These are phyloP conservation scores for Posidonia oceanica DNA, from an alignment of 116 monocot genomes.

Conservation along the genomic window DNA sequence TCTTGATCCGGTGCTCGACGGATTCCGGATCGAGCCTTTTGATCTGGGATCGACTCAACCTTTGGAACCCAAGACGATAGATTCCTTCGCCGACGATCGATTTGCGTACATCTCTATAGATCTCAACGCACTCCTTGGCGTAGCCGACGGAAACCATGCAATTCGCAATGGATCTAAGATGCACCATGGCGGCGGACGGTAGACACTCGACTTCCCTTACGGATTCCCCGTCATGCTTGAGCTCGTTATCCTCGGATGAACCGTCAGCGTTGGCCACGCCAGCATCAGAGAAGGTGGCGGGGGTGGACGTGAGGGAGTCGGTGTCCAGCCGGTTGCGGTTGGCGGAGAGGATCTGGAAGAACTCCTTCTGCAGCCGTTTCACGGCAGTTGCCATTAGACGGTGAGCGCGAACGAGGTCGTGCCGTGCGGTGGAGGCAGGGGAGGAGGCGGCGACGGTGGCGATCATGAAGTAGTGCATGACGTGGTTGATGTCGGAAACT, in stretches of 20 bases:
- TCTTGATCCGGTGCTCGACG: conserved; percentile 29
- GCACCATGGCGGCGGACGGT: not conserved
- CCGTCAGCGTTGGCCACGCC: not conserved
- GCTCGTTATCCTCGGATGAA: not conserved
- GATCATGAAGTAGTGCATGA: conserved; percentile 17
- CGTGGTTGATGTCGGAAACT: conserved; percentile 20
- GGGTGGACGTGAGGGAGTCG: conserved; percentile 6
- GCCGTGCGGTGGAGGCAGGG: not conserved
- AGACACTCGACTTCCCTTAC: not conserved
- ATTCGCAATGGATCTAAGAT: conserved; percentile 33
- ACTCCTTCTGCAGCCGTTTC: conserved; percentile 26
- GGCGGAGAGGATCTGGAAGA: conserved; percentile 28
- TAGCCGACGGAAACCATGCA: conserved; percentile 61
- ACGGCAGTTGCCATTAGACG: conserved; percentile 20
- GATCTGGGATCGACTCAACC: conserved; percentile 14
- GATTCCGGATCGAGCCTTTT: conserved; percentile 41
- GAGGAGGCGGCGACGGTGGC: no score
- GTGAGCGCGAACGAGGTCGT: conserved; percentile 15
- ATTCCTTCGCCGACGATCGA: conserved; percentile 30
- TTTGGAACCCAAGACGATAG: not conserved
- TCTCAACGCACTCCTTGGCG: conserved; percentile 49
- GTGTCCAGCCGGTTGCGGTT: conserved; percentile 11
- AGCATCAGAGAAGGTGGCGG: not conserved
- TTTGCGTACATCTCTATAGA: conserved; percentile 17
- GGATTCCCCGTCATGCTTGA: no score